A percentile compares a stretch with the other conserved stretches of the same genome.
These are phyloP conservation scores for Venturia asperata DNA, from an alignment of 2,329 filamentous ascomycete species.

Conservation along the genomic window DNA sequence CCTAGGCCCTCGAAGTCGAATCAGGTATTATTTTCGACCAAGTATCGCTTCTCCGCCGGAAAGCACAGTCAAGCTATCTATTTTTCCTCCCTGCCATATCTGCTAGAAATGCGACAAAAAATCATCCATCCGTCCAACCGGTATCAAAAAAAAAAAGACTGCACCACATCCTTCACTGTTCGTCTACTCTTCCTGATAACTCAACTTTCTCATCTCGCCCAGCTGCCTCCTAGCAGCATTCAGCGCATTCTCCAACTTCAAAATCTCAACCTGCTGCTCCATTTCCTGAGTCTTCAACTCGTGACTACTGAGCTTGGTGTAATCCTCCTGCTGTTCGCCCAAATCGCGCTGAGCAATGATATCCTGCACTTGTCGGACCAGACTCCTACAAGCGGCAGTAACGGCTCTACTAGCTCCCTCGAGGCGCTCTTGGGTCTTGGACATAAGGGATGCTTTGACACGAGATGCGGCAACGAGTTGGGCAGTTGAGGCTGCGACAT, in stretches of 20 bases:
- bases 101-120: slow-evolving; percentile 10
- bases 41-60: neutral
- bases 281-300: slow-evolving; percentile 99
- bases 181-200: slow-evolving; percentile 68
- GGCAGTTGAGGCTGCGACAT: slow-evolving; percentile 91
- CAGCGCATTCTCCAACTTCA: slow-evolving; percentile 86
- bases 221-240: slow-evolving; percentile 71
- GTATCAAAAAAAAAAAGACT: neutral
- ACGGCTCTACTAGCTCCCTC: slow-evolving; percentile 92
- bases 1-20: neutral
- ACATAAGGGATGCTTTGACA: slow-evolving; percentile 98
- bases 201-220: slow-evolving; percentile 97
- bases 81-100: neutral
- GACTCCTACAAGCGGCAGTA: slow-evolving; percentile 73
- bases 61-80: neutral
- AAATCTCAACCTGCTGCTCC: slow-evolving; percentile 99
- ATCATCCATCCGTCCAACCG: too few species aligned
- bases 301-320: slow-evolving; percentile 77
- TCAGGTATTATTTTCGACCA: neutral
- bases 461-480: slow-evolving; percentile 92
- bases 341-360: slow-evolving; percentile 84
- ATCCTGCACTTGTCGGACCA: slow-evolving; percentile 88
- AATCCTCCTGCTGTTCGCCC: slow-evolving; percentile 80
- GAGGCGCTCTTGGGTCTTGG: slow-evolving; percentile 85
- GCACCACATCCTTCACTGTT: neutral